A percentile compares a stretch with the other conserved stretches of the same genome.
Conservation (phyloP, 2,329 filamentous ascomycete genomes). For the Orbilia blumenaviensis region DNA sequence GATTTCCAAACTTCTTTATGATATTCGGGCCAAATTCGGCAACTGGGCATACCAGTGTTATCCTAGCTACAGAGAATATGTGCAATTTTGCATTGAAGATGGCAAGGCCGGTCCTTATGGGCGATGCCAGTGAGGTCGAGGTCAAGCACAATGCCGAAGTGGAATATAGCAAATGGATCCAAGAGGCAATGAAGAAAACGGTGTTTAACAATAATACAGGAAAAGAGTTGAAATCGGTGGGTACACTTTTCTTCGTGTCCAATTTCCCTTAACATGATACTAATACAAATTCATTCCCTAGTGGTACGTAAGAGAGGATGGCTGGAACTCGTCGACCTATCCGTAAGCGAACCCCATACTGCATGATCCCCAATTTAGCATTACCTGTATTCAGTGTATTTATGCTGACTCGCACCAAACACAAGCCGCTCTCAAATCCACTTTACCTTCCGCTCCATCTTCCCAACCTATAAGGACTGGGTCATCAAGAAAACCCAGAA, state of each 20-base stretch:
- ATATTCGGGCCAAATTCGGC: conserved; percentile 69
- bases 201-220: conserved; percentile 29
- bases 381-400: no score
- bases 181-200: conserved; percentile 57
- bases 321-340: conserved; percentile 51
- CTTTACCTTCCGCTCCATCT: conserved; percentile 42
- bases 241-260: neutral
- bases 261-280: no score
- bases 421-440: conserved; percentile 45
- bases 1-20: conserved; percentile 74
- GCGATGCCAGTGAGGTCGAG: conserved; percentile 63
- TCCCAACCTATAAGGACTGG: conserved; percentile 48
- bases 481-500: conserved; percentile 39
- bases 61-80: conserved; percentile 71
- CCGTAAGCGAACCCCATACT: conserved; percentile 25
- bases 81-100: conserved; percentile 70
- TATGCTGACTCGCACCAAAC: neutral
- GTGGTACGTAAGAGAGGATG: conserved; percentile 50
- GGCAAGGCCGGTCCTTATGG: conserved; percentile 66
- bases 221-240: conserved; percentile 22
- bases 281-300: no score
- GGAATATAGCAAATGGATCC: conserved; percentile 64
- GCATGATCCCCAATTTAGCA: no score
- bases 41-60: conserved; percentile 70
- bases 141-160: conserved; percentile 65